Evolutionary conservation across 2,329 filamentous ascomycete genomes (phyloP), one percentile per base, ranked within the genome.

Genomic region (Aspergillus brunneoviolaceus): DNA sequence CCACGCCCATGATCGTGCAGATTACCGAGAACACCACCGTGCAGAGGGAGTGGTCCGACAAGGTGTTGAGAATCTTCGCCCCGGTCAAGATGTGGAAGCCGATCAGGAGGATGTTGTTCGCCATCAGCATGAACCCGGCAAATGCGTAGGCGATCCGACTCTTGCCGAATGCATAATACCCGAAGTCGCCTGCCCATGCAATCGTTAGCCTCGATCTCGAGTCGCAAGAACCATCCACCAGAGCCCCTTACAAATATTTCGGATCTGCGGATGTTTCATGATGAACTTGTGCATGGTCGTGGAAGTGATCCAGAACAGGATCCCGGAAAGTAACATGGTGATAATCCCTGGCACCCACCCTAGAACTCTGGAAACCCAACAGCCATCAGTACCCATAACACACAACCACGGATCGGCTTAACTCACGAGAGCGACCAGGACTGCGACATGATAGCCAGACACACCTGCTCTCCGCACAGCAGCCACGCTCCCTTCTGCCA

Each of bases 281-380:
- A 82, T 82, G 67, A 74, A 83, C 57, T 78, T 78, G 71, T 81
- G 78, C 79, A 83, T 82, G 21, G 80, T 82, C 31, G 82, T 77
- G 11, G 77, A 80, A 11, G 80, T 82, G 58, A 81, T 77, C 77
- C 77, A 82, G 72, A 82, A 82, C 3, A 82, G 66, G 4, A 76
- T 63, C 29, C 78, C 55, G 12, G 78, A 76, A 5, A 77, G 64
- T 12, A 82, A 60, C 79, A 81, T 82, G 33, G 55, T 57, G 49
- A 57, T 51, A 33, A 57, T 57, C 14, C 55, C 55, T 14, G 55
- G 55, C 11, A 57, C 55, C 55, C 55, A 57, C 2, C 55, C 55
- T 1, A 57, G 16, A 4, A 57, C 55, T 16, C 55, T 57, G 6
- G 6, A 16, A 47, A 42, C 11, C 6, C 16, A 45, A 27, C 3